Conservation (phyloP, 1,284 basidiomycete species). For the Cutaneotrichosporon sp. region DNA sequence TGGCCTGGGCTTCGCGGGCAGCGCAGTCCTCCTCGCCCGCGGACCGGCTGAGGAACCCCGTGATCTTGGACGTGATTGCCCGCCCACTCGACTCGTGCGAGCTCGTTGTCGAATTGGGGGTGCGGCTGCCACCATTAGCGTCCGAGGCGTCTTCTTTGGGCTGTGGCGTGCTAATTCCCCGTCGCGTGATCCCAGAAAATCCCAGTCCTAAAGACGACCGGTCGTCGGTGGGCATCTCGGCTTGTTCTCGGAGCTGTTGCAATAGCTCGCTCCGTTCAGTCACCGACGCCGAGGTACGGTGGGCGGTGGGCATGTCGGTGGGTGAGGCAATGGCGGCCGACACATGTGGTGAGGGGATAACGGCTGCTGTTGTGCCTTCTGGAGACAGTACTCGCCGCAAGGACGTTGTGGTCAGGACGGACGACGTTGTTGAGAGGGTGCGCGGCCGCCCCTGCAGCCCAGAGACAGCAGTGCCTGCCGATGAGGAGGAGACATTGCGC, state of each 20-base stretch:
- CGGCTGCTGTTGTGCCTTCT: constrained; percentile 11
- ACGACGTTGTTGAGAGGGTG: constrained; percentile 28
- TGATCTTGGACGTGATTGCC: neutral
- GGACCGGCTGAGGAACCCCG: neutral
- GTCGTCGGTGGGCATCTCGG: constrained; percentile 9
- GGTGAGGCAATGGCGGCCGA: constrained; percentile 22
- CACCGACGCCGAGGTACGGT: constrained; percentile 8
- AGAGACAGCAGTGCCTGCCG: constrained; percentile 12
- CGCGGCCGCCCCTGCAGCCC: constrained; percentile 16
- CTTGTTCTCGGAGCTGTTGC: constrained; percentile 35
- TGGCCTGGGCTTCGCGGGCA: constrained; percentile 19
- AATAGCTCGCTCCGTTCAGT: constrained; percentile 25
- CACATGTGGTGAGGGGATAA: neutral
- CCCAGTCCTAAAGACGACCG: constrained; percentile 25
- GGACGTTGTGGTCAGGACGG: constrained; percentile 22
- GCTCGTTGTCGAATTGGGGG: neutral
- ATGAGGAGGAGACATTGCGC: constrained; percentile 15
- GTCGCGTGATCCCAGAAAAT: constrained; percentile 28
- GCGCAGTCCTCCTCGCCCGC: constrained; percentile 2
- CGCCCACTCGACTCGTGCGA: neutral
- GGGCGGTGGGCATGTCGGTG: constrained; percentile 9
- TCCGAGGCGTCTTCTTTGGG: constrained; percentile 24
- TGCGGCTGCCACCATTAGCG: neutral
- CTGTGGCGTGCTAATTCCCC: constrained; percentile 23
- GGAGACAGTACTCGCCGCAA: constrained; percentile 32